Evolutionary conservation across 2,329 filamentous ascomycete genomes (phyloP).

Genomic region (Coleophoma cylindrospora): DNA sequence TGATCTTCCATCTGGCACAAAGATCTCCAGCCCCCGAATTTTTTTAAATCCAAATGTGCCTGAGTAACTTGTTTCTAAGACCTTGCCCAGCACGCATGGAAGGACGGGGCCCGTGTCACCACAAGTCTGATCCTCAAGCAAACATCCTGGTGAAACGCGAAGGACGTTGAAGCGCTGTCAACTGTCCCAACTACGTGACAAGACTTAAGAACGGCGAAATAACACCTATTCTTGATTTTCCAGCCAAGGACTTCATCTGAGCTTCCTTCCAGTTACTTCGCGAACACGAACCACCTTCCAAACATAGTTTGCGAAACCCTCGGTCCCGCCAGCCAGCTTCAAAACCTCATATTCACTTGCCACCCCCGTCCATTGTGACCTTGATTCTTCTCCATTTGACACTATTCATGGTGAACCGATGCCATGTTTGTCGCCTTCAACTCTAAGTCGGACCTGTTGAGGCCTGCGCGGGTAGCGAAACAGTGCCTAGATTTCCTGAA

Average conservation of each 20-base stretch:
- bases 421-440: not conserved
- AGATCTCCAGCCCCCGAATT: not conserved
- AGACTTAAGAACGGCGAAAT: not conserved
- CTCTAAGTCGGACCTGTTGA: not conserved
- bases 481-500: constrained; percentile 1
- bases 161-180: not conserved
- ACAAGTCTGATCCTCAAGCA: not conserved
- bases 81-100: not conserved
- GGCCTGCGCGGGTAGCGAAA: not conserved
- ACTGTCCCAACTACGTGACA: not conserved
- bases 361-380: no score
- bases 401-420: not conserved
- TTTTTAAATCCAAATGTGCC: not conserved
- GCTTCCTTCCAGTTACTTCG: not conserved
- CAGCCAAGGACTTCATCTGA: not conserved
- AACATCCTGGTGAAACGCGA: not conserved
- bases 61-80: not conserved
- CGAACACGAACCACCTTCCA: not conserved
- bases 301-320: not conserved
- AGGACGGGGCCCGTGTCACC: not conserved
- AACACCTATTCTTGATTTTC: not conserved
- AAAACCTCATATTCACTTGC: not conserved
- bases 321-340: not conserved
- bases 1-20: not conserved
- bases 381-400: not conserved